phyloP scores from a whole-genome alignment of 2,329 filamentous ascomycete genomes.

The Diaporthe sp. region DNA sequence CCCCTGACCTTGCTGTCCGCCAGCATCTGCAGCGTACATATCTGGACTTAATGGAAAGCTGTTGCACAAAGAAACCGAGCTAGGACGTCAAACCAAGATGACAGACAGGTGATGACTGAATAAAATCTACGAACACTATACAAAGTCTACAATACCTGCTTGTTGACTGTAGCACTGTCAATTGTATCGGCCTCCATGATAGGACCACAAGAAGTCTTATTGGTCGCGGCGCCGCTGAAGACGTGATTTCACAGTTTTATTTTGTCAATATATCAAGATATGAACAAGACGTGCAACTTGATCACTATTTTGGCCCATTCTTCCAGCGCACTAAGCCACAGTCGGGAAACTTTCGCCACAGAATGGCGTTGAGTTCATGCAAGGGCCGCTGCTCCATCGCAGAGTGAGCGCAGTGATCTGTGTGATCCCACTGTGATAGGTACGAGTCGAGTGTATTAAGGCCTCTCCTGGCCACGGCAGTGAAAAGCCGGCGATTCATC shows the following conservation, averaged over 20 bases:
- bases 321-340: conserved; percentile 1
- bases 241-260: neutral
- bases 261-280: neutral
- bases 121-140: no score
- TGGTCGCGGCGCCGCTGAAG: neutral
- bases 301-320: neutral
- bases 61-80: neutral
- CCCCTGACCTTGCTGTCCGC: neutral
- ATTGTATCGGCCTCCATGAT: neutral
- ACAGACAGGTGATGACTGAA: no score
- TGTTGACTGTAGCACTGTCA: no score
- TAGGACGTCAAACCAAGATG: no score
- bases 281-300: neutral
- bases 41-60: neutral
- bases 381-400: conserved; percentile 7
- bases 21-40: neutral
- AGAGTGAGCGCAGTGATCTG: conserved; percentile 16
- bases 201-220: neutral
- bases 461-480: neutral
- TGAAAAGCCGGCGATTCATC: neutral
- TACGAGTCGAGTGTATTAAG: neutral
- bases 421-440: conserved; percentile 6
- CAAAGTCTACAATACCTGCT: no score
- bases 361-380: conserved; percentile 7
- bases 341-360: neutral